Evolutionary conservation across 176 grass and related monocot species (phyloP), one percentile per base, ranked within the genome.

Genomic region (Melocanna baccifera): DNA sequence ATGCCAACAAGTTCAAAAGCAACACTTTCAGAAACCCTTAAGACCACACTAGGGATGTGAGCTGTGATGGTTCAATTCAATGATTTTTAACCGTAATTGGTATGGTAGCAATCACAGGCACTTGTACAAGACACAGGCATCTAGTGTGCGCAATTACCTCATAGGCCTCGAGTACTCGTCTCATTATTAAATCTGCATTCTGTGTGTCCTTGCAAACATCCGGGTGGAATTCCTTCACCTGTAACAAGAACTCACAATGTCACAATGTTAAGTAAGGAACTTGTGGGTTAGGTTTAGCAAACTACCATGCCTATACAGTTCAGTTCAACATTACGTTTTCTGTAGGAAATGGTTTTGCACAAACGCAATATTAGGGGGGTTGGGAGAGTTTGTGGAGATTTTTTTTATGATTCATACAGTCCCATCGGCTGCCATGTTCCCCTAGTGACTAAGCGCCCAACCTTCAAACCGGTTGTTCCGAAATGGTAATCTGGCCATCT

Each of bases 221-320:
- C 23, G 89, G 89, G 67, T 91, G 89, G 40, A 91, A 91, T 85
- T 91, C 81, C 77, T 91, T 91, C 5, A 88, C 89, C 89, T 91
- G 71, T 55, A 77, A 82, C 28, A 48, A 13, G 12, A 88, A 45
- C 16, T 34, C 32, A 34, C 32, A 34, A 71, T 46, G 55, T 13
- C 63, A n/a, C 3, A 76, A 71, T 46, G 55, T 84, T 29, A 81
- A 26, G n/a, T 12, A 73, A 9, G 3, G 65, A 61, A 10, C 53
- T 62, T 62, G 37, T 71, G 16, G 18, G 5, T 19, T 70, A 0
- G n/a, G 16, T 30, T 47, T 79, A 46, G 15, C 4, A 79, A 50
- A 65, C 13, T n/a, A 66, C 9, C 9, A 48, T 50, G 59, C 61
- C 42, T 66, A 50, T 12, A 29, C 1, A 64, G 10, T 66, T 50